Conservation (phyloP, 768 basidiomycete species). For the Lactarius evosmus region DNA sequence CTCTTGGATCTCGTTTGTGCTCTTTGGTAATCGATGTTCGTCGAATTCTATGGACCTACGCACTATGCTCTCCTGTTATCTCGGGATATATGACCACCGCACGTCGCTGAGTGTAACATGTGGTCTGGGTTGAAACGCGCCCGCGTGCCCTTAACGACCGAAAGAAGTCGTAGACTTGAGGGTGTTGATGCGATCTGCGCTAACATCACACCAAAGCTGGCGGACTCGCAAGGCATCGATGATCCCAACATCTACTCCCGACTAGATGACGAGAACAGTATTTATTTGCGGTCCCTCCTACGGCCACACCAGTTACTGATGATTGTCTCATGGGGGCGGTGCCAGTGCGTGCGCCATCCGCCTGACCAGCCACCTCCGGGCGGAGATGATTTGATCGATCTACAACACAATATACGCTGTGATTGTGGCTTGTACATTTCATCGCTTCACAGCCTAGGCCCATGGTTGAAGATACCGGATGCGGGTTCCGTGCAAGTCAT, state of each 20-base stretch:
- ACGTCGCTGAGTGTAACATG: not conserved
- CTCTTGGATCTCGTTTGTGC: not conserved
- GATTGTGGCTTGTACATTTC: too few species aligned
- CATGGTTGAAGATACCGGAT: not conserved
- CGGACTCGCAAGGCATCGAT: not conserved
- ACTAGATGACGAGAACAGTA: not conserved
- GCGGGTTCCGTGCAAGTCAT: not conserved
- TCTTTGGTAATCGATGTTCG: too few species aligned
- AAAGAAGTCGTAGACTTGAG: too few species aligned
- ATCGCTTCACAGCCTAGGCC: not conserved
- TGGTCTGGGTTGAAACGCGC: not conserved
- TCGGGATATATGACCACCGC: not conserved
- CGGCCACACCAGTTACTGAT: not conserved
- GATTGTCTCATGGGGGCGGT: not conserved
- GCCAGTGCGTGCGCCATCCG: not conserved
- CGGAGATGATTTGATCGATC: not conserved
- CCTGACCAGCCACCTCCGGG: not conserved
- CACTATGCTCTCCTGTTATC: not conserved
- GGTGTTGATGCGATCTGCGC: too few species aligned
- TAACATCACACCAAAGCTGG: too few species aligned
- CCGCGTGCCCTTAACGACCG: not conserved
- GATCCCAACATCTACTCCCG: not conserved
- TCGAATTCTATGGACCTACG: not conserved
- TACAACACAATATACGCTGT: too few species aligned
- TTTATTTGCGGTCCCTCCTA: not conserved